A percentile compares a stretch with the other conserved stretches of the same genome.
phyloP scores from a whole-genome alignment of 371 early-diverging fungal genomes.

The Blakeslea trispora region DNA sequence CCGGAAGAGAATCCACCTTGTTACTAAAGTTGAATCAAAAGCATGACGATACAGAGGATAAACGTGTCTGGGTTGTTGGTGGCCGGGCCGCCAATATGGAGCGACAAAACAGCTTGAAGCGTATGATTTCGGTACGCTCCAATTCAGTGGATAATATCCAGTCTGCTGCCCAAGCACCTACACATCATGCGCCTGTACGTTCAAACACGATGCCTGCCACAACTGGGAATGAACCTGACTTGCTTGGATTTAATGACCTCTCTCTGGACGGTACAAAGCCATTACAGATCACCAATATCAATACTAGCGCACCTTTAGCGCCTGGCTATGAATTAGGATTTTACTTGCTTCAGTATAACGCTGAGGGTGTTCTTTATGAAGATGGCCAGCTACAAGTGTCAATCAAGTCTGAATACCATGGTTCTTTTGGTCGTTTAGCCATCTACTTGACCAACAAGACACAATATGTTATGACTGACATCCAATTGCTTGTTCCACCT shows the following conservation, averaged over 20 bases:
- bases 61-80: constrained; percentile 93
- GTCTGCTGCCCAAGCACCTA: constrained; percentile 2
- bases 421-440: constrained; percentile 82
- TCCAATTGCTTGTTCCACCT: constrained; percentile 26
- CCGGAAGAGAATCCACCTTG: constrained; percentile 91
- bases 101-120: constrained; percentile 47
- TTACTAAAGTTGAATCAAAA: constrained; percentile 79
- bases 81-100: constrained; percentile 82
- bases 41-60: constrained; percentile 90
- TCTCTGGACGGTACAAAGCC: constrained; percentile 16
- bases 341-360: constrained; percentile 59
- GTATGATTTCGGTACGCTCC: constrained; percentile 45
- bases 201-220: constrained; percentile 24
- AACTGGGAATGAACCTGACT: constrained; percentile 27
- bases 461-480: constrained; percentile 19
- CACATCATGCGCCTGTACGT: constrained; percentile 14
- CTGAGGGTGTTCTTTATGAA: constrained; percentile 90
- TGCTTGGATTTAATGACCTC: constrained; percentile 41
- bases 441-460: constrained; percentile 90
- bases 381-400: constrained; percentile 85
- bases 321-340: constrained; percentile 62
- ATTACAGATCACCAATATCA: constrained; percentile 13
- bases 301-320: constrained; percentile 40
- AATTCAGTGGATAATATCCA: constrained; percentile 30
- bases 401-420: constrained; percentile 87